phyloP scores from a whole-genome alignment of 2,329 filamentous ascomycete species.

The Aphanocladium album region DNA sequence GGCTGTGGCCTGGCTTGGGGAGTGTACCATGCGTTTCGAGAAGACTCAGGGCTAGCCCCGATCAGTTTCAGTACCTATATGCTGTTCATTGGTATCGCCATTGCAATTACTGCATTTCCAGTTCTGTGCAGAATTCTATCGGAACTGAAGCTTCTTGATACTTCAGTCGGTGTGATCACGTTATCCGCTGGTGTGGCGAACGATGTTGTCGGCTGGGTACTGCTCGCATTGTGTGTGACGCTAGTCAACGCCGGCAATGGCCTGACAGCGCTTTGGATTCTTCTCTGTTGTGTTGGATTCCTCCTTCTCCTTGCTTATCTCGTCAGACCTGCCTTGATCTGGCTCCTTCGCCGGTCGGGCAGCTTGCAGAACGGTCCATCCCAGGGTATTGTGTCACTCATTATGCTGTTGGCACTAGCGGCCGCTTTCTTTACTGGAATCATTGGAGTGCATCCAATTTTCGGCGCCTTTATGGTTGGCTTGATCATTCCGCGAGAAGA shows the following conservation, averaged over 20 bases:
- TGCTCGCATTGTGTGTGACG: constrained; percentile 88
- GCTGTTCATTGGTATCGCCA: constrained; percentile 82
- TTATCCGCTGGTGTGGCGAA: constrained; percentile 90
- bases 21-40: constrained; percentile 67
- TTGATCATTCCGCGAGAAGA: constrained; percentile 86
- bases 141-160: constrained; percentile 78
- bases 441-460: constrained; percentile 91
- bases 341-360: constrained; percentile 66
- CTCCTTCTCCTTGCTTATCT: constrained; percentile 68
- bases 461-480: constrained; percentile 85
- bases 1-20: constrained; percentile 78
- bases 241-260: constrained; percentile 84
- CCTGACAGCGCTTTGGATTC: constrained; percentile 76
- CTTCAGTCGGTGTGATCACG: constrained; percentile 80
- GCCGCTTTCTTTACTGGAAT: constrained; percentile 84
- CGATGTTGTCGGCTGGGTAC: constrained; percentile 74
- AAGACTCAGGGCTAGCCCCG: constrained; percentile 32
- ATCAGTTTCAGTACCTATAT: constrained; percentile 52
- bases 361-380: constrained; percentile 84
- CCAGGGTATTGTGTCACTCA: constrained; percentile 77
- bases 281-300: constrained; percentile 72
- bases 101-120: constrained; percentile 88
- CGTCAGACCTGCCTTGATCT: constrained; percentile 70
- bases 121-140: constrained; percentile 92
- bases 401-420: constrained; percentile 69